These are phyloP conservation scores for Camelina sativa DNA, from an alignment of 345 rosid species.

Conservation along the genomic window DNA sequence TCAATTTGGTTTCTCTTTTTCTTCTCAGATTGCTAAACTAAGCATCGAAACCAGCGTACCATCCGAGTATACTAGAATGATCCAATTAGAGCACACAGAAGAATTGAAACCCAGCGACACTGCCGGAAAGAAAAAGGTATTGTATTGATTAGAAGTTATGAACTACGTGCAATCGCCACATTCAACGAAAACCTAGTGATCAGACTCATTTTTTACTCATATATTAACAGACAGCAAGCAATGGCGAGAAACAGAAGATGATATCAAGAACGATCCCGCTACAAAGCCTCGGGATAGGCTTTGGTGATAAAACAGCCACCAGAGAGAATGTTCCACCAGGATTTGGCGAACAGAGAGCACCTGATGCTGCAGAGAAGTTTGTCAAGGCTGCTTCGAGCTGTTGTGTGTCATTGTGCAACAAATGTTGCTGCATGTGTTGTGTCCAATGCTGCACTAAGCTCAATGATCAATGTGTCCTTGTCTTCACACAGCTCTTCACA, in stretches of 20 bases:
- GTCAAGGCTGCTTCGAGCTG: conserved; percentile 81
- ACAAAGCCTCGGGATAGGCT: conserved; percentile 60
- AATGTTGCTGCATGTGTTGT: conserved; percentile 93
- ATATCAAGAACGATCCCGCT: conserved; percentile 49
- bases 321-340: conserved; percentile 70
- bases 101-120: conserved; percentile 48
- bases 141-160: neutral
- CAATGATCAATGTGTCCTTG: conserved; percentile 66
- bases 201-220: conserved; percentile 7
- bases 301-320: conserved; percentile 74
- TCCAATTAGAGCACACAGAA: conserved; percentile 56
- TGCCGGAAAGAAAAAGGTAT: conserved; percentile 52
- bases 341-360: conserved; percentile 52
- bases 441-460: conserved; percentile 69
- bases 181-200: conserved; percentile 14
- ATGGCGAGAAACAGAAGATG: conserved; percentile 45
- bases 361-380: conserved; percentile 81
- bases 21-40: conserved; percentile 63
- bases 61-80: conserved; percentile 80
- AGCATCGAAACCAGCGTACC: conserved; percentile 62
- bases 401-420: conserved; percentile 54
- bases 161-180: neutral
- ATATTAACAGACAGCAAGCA: conserved; percentile 48
- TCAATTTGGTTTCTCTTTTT: conserved; percentile 5
- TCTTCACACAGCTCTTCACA: conserved; percentile 62